Evolutionary conservation across 2,329 filamentous ascomycete genomes (phyloP), one percentile per base, ranked within the genome.

Genomic region (Plectosphaerella sp.): DNA sequence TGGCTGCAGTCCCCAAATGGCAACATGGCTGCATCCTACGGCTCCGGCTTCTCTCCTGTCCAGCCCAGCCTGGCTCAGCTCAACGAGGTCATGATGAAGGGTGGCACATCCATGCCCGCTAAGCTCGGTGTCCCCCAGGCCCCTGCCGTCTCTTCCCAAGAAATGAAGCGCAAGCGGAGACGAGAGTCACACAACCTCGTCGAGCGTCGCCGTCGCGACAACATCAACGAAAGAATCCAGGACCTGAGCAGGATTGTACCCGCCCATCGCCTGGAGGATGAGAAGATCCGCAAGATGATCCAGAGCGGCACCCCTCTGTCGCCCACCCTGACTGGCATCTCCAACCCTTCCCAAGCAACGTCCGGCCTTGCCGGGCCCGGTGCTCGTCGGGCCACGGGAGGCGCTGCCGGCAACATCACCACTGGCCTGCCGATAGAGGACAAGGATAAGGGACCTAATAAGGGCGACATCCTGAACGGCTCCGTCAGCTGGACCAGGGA

Each of bases 151-250:
- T 89, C 94, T 51, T 87, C 91, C 1, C 91, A 96, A 64, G 94
- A 97, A 67, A 91, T 92, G 63, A 97, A 97, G 81, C 84, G 91
- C 61, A 90, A 93, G 68, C 83, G 92, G 55, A 85, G 94, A 54
- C 83, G 94, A 39, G 94, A 97, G 64, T 97, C 93, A 1, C 94
- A 99, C 74, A 97, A 99, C 66, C 79, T 96, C 39, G 94, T 99
- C 11, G 94, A 99, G 74, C 90, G 94, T 52, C 87, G 94, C 49
- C 87, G 94, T 56, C 85, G 94, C 56, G 94, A 97, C 73, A 97
- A 97, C 67, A 99, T 99, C 77, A 99, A 99, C 61, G 94, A 99
- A 71, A 86, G 94, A 43, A 99, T 99, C 57, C 93, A 97, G 64
- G 94, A 99, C 65, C 80, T 99, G 8, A 96, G 93, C 64, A 90